These are phyloP conservation scores for Claviceps monticola DNA, from an alignment of 2,329 filamentous ascomycete species.

Conservation along the genomic window DNA sequence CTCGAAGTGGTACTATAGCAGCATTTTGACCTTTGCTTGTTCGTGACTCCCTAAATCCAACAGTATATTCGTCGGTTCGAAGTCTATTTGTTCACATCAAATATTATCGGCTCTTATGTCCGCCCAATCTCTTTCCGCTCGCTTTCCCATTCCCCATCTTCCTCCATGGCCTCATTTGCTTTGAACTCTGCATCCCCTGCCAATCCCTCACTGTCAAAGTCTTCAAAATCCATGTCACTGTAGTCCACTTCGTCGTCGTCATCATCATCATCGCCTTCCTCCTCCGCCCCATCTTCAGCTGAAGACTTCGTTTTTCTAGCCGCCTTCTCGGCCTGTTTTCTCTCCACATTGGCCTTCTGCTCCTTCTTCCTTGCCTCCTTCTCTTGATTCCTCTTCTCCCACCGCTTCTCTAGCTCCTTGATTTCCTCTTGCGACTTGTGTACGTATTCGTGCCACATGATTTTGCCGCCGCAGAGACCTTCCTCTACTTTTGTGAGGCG, in stretches of 20 bases:
- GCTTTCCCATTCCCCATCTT: constrained; percentile 38
- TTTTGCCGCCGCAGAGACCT: constrained; percentile 73
- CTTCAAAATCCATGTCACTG: constrained; percentile 31
- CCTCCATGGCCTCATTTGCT: constrained; percentile 34
- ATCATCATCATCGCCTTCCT: constrained; percentile 18
- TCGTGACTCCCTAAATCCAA: no score
- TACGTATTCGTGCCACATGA: constrained; percentile 97
- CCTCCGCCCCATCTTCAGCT: constrained; percentile 20
- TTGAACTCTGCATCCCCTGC: constrained; percentile 36
- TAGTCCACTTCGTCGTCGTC: constrained; percentile 28
- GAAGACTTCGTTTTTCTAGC: constrained; percentile 25
- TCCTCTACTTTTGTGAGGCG: constrained; percentile 94
- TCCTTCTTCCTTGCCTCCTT: constrained; percentile 71
- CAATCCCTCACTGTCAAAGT: constrained; percentile 37
- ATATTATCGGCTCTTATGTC: background rate
- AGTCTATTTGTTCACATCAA: no score
- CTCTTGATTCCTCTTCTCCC: constrained; percentile 63
- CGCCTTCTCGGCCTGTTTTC: constrained; percentile 47
- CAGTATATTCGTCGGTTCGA: no score
- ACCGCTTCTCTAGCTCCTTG: constrained; percentile 65
- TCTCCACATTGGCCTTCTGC: constrained; percentile 83
- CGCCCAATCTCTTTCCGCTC: constrained; percentile 22
- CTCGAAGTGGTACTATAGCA: no score
- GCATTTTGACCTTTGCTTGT: no score
- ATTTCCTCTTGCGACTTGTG: constrained; percentile 70